Percentiles rank a stretch among this genome's conserved stretches.
Evolutionary conservation across 371 early-diverging fungal species (phyloP).

Genomic region (Mucor ambiguus): DNA sequence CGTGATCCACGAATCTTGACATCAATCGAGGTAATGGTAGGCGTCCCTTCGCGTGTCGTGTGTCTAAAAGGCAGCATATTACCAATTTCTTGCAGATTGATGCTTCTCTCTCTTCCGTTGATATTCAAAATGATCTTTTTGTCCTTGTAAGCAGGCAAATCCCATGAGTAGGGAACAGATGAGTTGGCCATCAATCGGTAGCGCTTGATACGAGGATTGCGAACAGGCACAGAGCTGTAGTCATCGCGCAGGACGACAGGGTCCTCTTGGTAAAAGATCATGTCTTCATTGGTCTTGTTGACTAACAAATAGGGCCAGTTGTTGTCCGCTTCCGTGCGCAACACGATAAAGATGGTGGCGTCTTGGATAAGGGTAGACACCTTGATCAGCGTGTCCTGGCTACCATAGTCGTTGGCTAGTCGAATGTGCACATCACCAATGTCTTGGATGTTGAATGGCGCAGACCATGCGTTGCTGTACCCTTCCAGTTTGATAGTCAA

Average conservation of each 20-base stretch:
- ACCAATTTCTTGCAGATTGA: slow-evolving; percentile 92
- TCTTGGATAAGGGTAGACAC: slow-evolving; percentile 81
- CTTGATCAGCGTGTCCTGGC: slow-evolving; percentile 69
- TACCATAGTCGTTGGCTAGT: slow-evolving; percentile 57
- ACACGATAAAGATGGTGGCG: slow-evolving; percentile 87
- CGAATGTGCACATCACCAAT: slow-evolving; percentile 86
- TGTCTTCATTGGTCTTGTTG: slow-evolving; percentile 80
- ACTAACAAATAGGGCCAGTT: slow-evolving; percentile 94
- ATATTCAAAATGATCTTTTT: slow-evolving; percentile 77
- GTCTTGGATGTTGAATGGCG: slow-evolving; percentile 86
- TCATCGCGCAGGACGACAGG: slow-evolving; percentile 40
- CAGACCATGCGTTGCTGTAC: slow-evolving; percentile 83
- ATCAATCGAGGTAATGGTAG: slow-evolving; percentile 76
- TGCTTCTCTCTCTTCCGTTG: slow-evolving; percentile 72
- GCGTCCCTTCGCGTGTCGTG: slow-evolving; percentile 39
- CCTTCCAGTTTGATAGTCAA: slow-evolving; percentile 76
- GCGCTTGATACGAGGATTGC: slow-evolving; percentile 33
- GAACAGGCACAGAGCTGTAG: slow-evolving; percentile 24
- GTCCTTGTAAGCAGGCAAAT: slow-evolving; percentile 79
- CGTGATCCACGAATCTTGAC: slow-evolving; percentile 83
- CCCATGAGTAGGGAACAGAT: slow-evolving; percentile 92
- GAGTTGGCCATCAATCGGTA: slow-evolving; percentile 70
- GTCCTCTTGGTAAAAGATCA: slow-evolving; percentile 80
- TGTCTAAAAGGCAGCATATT: slow-evolving; percentile 82
- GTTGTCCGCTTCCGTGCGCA: slow-evolving; percentile 70